These are phyloP conservation scores for Forsythia suspensa DNA, from an alignment of 257 asterid genomes.

Conservation along the genomic window DNA sequence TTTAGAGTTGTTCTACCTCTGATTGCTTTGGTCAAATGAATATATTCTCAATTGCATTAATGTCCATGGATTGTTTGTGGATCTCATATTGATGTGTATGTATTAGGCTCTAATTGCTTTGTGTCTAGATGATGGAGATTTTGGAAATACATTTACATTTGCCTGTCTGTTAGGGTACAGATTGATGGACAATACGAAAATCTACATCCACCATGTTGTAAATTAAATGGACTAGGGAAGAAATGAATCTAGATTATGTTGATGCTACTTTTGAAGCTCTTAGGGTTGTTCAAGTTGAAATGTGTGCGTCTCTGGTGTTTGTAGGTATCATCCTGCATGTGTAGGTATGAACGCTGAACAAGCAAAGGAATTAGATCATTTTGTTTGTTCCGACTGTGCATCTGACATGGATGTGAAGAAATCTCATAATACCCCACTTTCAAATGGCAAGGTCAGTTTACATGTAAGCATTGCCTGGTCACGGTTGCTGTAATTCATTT, in stretches of 20 bases:
- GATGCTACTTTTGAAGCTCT: not conserved
- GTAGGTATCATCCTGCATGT: conserved; percentile 81
- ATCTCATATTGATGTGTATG: not conserved
- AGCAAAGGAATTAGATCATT: conserved; percentile 44
- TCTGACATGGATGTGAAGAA: conserved; percentile 38
- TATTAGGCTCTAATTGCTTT: conserved; percentile 10
- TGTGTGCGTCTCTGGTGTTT: conserved; percentile 4
- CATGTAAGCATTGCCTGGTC: not conserved
- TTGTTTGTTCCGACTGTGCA: conserved; percentile 55
- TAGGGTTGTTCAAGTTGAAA: not conserved
- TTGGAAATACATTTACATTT: not conserved
- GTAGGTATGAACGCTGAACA: conserved; percentile 51
- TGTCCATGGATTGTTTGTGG: not conserved
- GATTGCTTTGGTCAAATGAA: not conserved
- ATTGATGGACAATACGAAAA: not conserved
- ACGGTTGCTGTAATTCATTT: not conserved
- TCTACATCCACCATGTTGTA: not conserved
- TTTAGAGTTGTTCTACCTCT: not conserved
- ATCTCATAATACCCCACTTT: conserved; percentile 16
- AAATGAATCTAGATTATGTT: not conserved
- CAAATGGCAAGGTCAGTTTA: conserved; percentile 41
- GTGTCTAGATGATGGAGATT: not conserved
- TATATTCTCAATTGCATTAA: not conserved
- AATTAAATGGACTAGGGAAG: not conserved
- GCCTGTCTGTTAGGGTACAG: not conserved